A percentile compares a stretch with the other conserved stretches of the same genome.
Conservation (phyloP, 805 yeast genomes). For the Nakazawaea laoshanensis region DNA sequence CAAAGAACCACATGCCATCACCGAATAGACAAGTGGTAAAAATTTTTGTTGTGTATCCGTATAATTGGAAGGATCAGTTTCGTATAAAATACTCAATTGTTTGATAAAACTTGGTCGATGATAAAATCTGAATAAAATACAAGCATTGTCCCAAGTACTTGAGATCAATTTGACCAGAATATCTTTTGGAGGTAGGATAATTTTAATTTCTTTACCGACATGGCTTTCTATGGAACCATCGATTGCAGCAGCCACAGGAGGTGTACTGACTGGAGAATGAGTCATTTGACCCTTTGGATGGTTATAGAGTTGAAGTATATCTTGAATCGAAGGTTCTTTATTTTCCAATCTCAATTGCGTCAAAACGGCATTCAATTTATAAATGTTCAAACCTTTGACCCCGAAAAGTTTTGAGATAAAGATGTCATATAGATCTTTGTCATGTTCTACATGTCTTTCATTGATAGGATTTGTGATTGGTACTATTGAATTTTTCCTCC, state of each 20-base stretch:
- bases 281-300: slow-evolving; percentile 13
- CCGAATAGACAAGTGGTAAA: slow-evolving; percentile 73
- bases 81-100: slow-evolving; percentile 69
- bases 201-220: slow-evolving; percentile 43
- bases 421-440: too few relatives aligned
- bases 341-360: slow-evolving; percentile 9
- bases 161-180: slow-evolving; percentile 63
- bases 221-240: slow-evolving; percentile 31
- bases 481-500: slow-evolving; percentile 31
- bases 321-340: too few relatives aligned
- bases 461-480: too few relatives aligned
- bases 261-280: slow-evolving; percentile 16
- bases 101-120: slow-evolving; percentile 75
- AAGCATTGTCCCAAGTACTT: slow-evolving; percentile 79
- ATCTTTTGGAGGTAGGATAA: slow-evolving; percentile 69
- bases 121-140: slow-evolving; percentile 77
- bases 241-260: slow-evolving; percentile 14
- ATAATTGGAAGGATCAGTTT: slow-evolving; percentile 63
- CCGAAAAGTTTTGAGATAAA: too few relatives aligned
- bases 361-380: slow-evolving; percentile 23
- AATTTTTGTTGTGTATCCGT: slow-evolving; percentile 68
- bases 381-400: slow-evolving; percentile 21
- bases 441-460: too few relatives aligned
- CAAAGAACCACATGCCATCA: slow-evolving; percentile 83
- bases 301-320: too few relatives aligned